Evolutionary conservation across 495 filamentous ascomycete species (phyloP), one percentile per base, ranked within the genome.

Genomic region (Parathielavia appendiculata): DNA sequence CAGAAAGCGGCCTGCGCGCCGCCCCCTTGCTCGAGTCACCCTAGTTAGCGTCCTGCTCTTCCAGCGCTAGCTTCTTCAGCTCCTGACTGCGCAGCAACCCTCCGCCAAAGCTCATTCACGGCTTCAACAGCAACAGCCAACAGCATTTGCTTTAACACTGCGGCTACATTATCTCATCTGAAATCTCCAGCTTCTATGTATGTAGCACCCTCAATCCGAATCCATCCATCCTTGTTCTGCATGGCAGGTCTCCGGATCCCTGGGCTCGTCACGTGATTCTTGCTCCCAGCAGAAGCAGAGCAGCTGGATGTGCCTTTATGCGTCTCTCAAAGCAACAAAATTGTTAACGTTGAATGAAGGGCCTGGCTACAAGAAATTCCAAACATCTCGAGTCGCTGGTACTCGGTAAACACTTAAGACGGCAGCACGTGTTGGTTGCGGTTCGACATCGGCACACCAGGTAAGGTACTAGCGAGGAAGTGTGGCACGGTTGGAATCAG

Each of bases 1-100:
- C 51, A 56, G 38, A 22, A 16, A 19, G 59, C 23, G 54, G 48
- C 48, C 59, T 56, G 59, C 48, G 59, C 59, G 59, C 59, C 54
- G 41, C 36, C 34, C 52, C 57, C 51, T 46, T 53, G 54, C 44
- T 56, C 34, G 34, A 22, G 11, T 47, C 17, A 38, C 17, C 41
- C 32, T 44, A 4, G 13, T 20, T 26, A 17, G 30, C 17, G 17
- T 14, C 47, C 26, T 36, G 40, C 35, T 34, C 20, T 39, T 54
- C 34, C 39, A 19, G 26, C 14, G 4, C 38, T 19, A 0, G 16
- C 54, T 34, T 52, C 54, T 43, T 41, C 34, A 6, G 34, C 30
- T 51, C 49, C 48, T 52, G 48, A 58, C 52, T 58, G 48, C 39
- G 30, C n/a, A 4, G 10, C 1, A 9, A n/a, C 20, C 19, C 16